Base-by-base conservation (phyloP, 306 rosid species). In the Begonia masoniana region DNA sequence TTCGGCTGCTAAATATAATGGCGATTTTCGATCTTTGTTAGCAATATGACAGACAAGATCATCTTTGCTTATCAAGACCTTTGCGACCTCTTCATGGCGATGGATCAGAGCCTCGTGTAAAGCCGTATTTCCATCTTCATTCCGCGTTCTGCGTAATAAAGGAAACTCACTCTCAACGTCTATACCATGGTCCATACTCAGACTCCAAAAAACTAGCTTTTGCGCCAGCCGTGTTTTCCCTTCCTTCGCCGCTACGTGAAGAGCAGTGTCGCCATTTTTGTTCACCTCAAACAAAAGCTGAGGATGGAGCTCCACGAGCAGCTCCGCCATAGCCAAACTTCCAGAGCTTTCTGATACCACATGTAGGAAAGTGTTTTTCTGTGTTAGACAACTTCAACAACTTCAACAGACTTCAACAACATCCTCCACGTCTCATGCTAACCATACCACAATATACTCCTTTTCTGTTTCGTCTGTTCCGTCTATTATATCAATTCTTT, bases 361-460 rank as follows among this genome's bases (percentile, higher is more conserved):
- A 10, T 70, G 76, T 39, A 74, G 70, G 19, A 65, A n/a, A 4
- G 73, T 58, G 54, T 56, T 17, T 10, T 68, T 62, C n/a, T n/a
- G n/a, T n/a, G n/a, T n/a, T n/a, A n/a, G n/a, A n/a, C n/a, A n/a
- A n/a, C n/a, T n/a, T n/a, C n/a, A n/a, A n/a, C n/a, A n/a, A n/a
- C n/a, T n/a, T n/a, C n/a, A n/a, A n/a, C n/a, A n/a, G n/a, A n/a
- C n/a, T n/a, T n/a, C n/a, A n/a, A n/a, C n/a, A n/a, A n/a, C n/a
- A n/a, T n/a, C n/a, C n/a, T n/a, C n/a, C n/a, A n/a, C n/a, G n/a
- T n/a, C n/a, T n/a, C n/a, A n/a, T n/a, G n/a, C n/a, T n/a, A n/a
- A n/a, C n/a, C n/a, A n/a, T n/a, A n/a, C n/a, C n/a, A n/a, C n/a
- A n/a, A n/a, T n/a, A n/a, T n/a, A n/a, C n/a, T n/a, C n/a, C n/a